Conservation (phyloP, 2,329 filamentous ascomycete species). For the Colletotrichum endophyticum region DNA sequence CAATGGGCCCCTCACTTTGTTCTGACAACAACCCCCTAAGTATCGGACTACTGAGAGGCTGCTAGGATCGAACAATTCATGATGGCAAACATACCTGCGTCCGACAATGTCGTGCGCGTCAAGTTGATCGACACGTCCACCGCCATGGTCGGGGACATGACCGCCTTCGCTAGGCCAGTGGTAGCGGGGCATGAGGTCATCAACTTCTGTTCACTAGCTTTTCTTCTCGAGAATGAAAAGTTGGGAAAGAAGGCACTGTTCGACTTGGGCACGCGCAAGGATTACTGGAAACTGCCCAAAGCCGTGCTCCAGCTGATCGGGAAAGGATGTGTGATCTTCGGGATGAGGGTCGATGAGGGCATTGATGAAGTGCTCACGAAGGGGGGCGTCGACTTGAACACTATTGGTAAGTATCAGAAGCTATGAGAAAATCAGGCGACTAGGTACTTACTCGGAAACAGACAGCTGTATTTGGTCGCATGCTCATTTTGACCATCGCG, state of each 20-base stretch:
- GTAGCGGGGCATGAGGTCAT: constrained; percentile 22
- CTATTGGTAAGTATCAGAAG: constrained; percentile 4
- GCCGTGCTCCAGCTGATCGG: background rate
- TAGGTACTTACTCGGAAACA: background rate
- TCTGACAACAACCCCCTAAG: background rate
- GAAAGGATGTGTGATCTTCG: constrained; percentile 2
- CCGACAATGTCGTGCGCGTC: constrained; percentile 19
- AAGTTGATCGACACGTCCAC: constrained; percentile 21
- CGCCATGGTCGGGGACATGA: constrained; percentile 11
- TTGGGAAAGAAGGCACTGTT: constrained; percentile 18
- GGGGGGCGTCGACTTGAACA: background rate
- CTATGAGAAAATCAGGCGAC: rapidly evolving
- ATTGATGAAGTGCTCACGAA: constrained; percentile 22
- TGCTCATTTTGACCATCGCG: constrained; percentile 32
- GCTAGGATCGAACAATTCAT: rapidly evolving
- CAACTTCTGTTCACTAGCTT: constrained; percentile 22
- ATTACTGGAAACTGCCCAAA: constrained; percentile 20
- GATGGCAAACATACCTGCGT: constrained; percentile 9
- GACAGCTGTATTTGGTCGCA: constrained; percentile 32
- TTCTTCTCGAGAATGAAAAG: constrained; percentile 20
- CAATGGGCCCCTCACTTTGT: background rate
- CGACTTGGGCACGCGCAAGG: constrained; percentile 20
- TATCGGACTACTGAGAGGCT: background rate
- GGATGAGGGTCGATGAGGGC: constrained; percentile 8
- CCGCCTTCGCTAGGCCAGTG: constrained; percentile 18